Percentiles rank a stretch among this genome's conserved stretches.
These are phyloP conservation scores for Cucurbitaria berberidis DNA, from an alignment of 2,329 filamentous ascomycete species.

Conservation along the genomic window DNA sequence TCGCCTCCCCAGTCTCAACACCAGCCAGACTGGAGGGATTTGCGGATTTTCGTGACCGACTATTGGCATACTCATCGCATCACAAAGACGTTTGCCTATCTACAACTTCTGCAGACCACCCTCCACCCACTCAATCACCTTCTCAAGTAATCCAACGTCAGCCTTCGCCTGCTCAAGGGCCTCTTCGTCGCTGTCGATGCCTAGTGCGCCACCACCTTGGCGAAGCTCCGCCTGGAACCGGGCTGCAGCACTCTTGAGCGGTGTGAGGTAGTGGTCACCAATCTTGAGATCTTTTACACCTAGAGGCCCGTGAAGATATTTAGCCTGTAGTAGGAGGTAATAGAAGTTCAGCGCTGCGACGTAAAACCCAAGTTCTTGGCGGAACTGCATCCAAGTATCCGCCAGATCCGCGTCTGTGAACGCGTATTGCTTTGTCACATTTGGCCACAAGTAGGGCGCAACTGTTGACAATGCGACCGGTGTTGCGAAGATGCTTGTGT, in stretches of 20 bases:
- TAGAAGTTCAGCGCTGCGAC: conserved; percentile 65
- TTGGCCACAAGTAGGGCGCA: conserved; percentile 60
- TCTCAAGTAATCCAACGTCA: conserved; percentile 44
- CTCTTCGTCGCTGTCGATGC: conserved; percentile 44
- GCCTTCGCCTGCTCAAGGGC: conserved; percentile 42
- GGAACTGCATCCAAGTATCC: conserved; percentile 53
- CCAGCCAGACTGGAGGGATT: background rate
- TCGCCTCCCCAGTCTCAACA: background rate
- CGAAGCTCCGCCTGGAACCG: conserved; percentile 48
- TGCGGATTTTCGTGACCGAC: background rate
- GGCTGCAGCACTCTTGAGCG: conserved; percentile 48
- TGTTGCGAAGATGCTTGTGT: conserved; percentile 53
- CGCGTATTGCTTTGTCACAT: conserved; percentile 52
- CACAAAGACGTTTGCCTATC: background rate
- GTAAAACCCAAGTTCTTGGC: conserved; percentile 60
- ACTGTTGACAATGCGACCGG: conserved; percentile 56
- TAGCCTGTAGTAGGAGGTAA: conserved; percentile 61
- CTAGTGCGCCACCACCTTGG: conserved; percentile 44
- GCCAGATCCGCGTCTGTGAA: conserved; percentile 20
- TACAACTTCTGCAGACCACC: conserved; percentile 16
- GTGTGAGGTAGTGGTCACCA: conserved; percentile 51
- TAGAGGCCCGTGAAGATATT: conserved; percentile 54
- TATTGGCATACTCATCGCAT: background rate
- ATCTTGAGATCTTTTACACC: conserved; percentile 54
- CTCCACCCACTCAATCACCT: conserved; percentile 42